Evolutionary conservation across 495 filamentous ascomycete genomes (phyloP), one percentile per base, ranked within the genome.

Genomic region (Trypethelium eluteriae): DNA sequence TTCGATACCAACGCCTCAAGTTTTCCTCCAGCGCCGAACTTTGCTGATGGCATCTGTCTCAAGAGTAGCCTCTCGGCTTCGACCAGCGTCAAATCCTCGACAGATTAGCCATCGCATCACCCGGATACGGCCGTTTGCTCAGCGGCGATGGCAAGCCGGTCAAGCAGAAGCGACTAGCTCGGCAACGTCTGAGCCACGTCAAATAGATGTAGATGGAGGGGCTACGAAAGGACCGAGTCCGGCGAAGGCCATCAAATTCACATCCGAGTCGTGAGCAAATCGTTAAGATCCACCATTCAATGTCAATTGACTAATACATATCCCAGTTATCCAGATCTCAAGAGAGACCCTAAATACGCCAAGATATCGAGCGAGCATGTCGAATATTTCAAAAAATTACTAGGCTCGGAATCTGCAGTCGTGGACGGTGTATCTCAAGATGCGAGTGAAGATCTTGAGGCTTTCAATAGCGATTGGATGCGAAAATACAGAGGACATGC

Each of bases 391-490:
- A 82, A 86, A 70, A 77, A 82, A 5, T 78, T 97, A 4, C 81
- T 97, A 46, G 89, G 91, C 62, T 81, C 81, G 32, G 83, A 85
- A 49, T 89, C 88, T 9, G 91, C 92, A n/a, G 81, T 96, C 53
- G 84, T 96, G 64, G 89, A 97, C 70, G 90, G 90, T 57, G 82
- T 94, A 47, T 88, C 88, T 4, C 77, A 82, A 70, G 86, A 89
- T 73, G 85, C 86, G 25, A 76, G 81, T 0, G 76, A 77, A 38
- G 94, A 98, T 72, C 81, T 98, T 65, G 91, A 93, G 72, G 85
- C 92, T 16, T 98, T 91, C 84, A 98, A 98, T 79, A 85, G 84
- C 70, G 94, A 98, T 79, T 98, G 94, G 94, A 98, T 98, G 95
- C 86, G 90, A 75, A 98, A 98, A 77, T 98, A 97, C 80, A 87